Conservation (phyloP, 108 stramenopile species). For the Conticribra guillardii region DNA sequence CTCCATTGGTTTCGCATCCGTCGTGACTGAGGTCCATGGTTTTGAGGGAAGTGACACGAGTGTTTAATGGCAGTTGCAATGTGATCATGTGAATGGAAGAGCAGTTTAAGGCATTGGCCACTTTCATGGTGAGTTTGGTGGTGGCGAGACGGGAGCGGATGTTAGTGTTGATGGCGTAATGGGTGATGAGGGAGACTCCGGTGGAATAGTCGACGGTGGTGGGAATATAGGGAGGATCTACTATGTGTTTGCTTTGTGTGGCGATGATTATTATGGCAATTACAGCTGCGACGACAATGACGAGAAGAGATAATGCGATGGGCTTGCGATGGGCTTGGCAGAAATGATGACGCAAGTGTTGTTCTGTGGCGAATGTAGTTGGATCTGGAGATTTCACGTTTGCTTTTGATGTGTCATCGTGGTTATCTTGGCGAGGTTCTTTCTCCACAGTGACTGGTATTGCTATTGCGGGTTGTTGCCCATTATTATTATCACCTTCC, state of each 20-base stretch:
- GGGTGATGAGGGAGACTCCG: conserved; percentile 9
- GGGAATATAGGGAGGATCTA: neutral
- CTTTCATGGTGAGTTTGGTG: conserved; percentile 11
- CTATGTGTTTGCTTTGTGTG: neutral
- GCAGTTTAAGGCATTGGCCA: conserved; percentile 14
- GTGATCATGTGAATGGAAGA: conserved; percentile 16
- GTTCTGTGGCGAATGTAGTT: too few species aligned
- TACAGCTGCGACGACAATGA: neutral
- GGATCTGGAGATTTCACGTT: too few species aligned
- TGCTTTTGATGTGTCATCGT: too few species aligned
- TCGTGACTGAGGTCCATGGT: conserved; percentile 8
- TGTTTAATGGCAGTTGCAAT: conserved; percentile 14
- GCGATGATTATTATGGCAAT: neutral
- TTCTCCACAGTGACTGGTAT: too few species aligned
- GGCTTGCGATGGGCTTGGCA: too few species aligned
- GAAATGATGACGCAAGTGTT: too few species aligned
- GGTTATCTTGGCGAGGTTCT: too few species aligned
- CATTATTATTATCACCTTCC: too few species aligned
- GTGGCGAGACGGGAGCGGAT: conserved; percentile 14
- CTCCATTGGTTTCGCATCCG: conserved; percentile 5
- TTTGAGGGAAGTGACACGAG: conserved; percentile 10
- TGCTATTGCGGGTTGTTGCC: too few species aligned
- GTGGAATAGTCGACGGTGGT: conserved; percentile 3
- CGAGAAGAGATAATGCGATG: too few species aligned
- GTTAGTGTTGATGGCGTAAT: conserved; percentile 3